Conservation (phyloP, 148 eudicot genomes). For the Rhododendron molle region DNA sequence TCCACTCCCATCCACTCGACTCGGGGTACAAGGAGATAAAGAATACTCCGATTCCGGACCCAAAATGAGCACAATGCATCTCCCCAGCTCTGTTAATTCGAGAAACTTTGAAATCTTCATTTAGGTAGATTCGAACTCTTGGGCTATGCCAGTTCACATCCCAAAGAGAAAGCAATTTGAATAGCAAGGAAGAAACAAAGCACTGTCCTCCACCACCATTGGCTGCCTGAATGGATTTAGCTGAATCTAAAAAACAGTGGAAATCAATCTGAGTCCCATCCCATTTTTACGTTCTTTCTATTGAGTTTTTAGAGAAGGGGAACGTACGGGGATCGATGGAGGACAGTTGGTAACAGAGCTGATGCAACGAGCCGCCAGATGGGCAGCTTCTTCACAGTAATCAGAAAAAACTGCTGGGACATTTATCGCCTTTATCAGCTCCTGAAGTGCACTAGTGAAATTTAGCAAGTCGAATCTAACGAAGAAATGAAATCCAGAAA, state of each 20-base stretch:
- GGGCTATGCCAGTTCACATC: constrained; percentile 30
- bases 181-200: constrained; percentile 73
- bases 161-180: constrained; percentile 89
- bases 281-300: background rate
- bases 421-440: constrained; percentile 51
- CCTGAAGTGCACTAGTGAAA: constrained; percentile 30
- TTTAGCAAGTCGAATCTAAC: background rate
- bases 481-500: background rate
- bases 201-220: constrained; percentile 65
- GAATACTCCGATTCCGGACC: background rate
- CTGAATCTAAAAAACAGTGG: constrained; percentile 51
- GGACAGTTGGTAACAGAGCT: constrained; percentile 48
- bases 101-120: background rate
- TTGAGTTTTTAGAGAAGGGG: background rate
- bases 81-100: background rate
- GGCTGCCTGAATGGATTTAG: constrained; percentile 96
- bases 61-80: background rate
- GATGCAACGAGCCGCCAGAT: constrained; percentile 65
- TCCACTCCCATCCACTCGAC: background rate
- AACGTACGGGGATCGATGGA: constrained; percentile 53
- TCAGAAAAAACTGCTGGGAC: constrained; percentile 83
- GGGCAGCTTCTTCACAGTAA: constrained; percentile 91
- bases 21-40: background rate
- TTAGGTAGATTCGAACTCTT: background rate
- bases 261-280: background rate